Evolutionary conservation across 1,284 basidiomycete species (phyloP).

Genomic region (Leucocoprinus gongylophorus): DNA sequence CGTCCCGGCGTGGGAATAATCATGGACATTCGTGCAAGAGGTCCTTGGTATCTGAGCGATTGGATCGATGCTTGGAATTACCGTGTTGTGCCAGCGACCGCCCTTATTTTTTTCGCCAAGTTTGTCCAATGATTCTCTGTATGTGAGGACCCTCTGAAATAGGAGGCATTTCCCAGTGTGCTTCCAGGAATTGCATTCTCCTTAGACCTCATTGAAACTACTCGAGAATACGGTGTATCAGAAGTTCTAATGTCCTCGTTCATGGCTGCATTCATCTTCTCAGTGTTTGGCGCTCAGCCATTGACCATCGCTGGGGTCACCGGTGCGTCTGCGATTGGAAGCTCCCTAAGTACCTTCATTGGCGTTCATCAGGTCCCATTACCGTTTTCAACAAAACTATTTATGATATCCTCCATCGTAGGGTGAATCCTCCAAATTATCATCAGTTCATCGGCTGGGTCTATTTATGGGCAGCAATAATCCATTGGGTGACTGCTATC

Average conservation of each 20-base stretch:
- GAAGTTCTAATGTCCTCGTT: constrained; percentile 80
- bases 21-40: constrained; percentile 68
- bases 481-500: constrained; percentile 84
- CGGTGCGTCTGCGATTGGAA: constrained; percentile 37
- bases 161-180: constrained; percentile 40
- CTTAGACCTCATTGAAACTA: constrained; percentile 89
- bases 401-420: constrained; percentile 64
- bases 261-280: constrained; percentile 90
- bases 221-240: constrained; percentile 82
- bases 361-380: constrained; percentile 56
- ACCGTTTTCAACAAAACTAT: constrained; percentile 92
- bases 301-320: constrained; percentile 93
- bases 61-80: constrained; percentile 91
- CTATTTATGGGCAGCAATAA: constrained; percentile 88
- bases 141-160: neutral
- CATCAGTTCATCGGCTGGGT: constrained; percentile 90
- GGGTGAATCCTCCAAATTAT: constrained; percentile 60
- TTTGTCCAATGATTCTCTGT: constrained; percentile 31
- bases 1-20: constrained; percentile 65
- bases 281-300: constrained; percentile 86
- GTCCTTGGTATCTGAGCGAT: constrained; percentile 79
- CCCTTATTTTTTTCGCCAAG: constrained; percentile 78
- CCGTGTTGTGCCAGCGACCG: constrained; percentile 68
- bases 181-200: constrained; percentile 92
- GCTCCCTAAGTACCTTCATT: neutral